phyloP scores from a whole-genome alignment of 2,329 filamentous ascomycete genomes.

The Colletotrichum sp. region DNA sequence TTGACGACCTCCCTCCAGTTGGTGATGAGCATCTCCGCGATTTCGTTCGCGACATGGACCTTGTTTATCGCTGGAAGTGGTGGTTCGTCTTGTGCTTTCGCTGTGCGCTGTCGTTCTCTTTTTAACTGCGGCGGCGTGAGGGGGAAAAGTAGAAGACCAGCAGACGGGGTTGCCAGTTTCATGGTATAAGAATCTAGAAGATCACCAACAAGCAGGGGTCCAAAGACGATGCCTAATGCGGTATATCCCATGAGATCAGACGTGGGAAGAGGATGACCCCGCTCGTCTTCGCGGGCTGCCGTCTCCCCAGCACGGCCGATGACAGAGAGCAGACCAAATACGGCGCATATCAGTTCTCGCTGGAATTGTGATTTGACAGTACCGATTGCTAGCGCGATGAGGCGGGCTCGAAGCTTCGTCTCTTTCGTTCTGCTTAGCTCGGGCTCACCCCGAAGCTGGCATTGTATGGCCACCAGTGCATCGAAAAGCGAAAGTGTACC shows the following conservation, averaged over 20 bases:
- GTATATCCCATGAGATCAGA: slow-evolving; percentile 68
- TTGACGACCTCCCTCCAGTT: slow-evolving; percentile 69
- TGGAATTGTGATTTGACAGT: slow-evolving; percentile 64
- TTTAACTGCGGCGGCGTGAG: slow-evolving; percentile 47
- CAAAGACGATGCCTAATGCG: slow-evolving; percentile 68
- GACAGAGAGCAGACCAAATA: slow-evolving; percentile 68
- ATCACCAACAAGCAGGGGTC: slow-evolving; percentile 66
- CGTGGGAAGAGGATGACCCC: slow-evolving; percentile 57
- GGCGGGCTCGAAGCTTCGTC: slow-evolving; percentile 62
- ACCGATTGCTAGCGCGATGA: slow-evolving; percentile 68
- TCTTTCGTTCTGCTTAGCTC: slow-evolving; percentile 59
- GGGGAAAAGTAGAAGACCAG: slow-evolving; percentile 48
- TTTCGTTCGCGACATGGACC: slow-evolving; percentile 60
- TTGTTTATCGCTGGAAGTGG: slow-evolving; percentile 53
- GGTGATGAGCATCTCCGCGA: slow-evolving; percentile 69
- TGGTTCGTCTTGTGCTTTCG: slow-evolving; percentile 18
- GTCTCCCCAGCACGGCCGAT: slow-evolving; percentile 64
- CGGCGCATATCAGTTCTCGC: slow-evolving; percentile 68
- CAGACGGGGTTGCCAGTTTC: slow-evolving; percentile 45
- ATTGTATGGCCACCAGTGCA: slow-evolving; percentile 64
- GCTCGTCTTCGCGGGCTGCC: slow-evolving; percentile 54
- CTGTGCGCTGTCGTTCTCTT: slow-evolving; percentile 41
- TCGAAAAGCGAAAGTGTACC: slow-evolving; percentile 68
- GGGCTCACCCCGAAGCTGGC: slow-evolving; percentile 55
- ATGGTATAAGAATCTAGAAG: slow-evolving; percentile 56